Conservation (phyloP, 129 eudicot genomes). For the Glebionis coronaria region DNA sequence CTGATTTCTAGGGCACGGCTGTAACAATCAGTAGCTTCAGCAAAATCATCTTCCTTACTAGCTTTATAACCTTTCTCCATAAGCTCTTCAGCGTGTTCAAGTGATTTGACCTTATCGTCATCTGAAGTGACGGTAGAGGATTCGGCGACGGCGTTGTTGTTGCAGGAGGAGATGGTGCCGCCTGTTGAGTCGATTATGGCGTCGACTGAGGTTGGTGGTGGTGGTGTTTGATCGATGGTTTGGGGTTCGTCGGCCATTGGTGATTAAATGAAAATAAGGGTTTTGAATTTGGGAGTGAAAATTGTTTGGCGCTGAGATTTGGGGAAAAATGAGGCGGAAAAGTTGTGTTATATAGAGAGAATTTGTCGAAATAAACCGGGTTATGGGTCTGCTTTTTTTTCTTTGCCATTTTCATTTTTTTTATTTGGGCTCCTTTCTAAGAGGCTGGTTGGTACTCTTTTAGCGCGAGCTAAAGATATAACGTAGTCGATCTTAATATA, state of each 20-base stretch:
- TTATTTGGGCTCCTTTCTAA: too few relatives aligned
- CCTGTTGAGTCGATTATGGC: conserved; percentile 54
- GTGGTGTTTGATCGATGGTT: conserved; percentile 21
- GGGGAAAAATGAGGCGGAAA: too few relatives aligned
- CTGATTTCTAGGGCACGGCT: conserved; percentile 99
- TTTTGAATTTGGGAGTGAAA: conserved; percentile 15
- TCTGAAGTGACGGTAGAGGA: conserved; percentile 39
- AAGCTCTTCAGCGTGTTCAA: conserved; percentile 66
- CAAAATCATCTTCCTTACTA: conserved; percentile 57
- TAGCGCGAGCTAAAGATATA: too few relatives aligned
- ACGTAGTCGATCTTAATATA: too few relatives aligned
- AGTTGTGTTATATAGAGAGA: too few relatives aligned
- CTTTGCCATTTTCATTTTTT: too few relatives aligned
- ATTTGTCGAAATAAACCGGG: too few relatives aligned
- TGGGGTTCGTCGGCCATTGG: conserved; percentile 52
- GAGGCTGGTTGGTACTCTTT: too few relatives aligned
- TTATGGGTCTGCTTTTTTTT: too few relatives aligned
- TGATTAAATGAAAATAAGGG: background rate
- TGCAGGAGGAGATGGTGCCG: conserved; percentile 64
- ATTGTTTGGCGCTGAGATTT: background rate
- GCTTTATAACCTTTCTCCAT: conserved; percentile 64
- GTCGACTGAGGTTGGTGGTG: conserved; percentile 45
- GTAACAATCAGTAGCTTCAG: conserved; percentile 71
- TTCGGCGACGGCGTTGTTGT: conserved; percentile 41
- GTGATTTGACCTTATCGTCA: conserved; percentile 46